Evolutionary conservation across 2,329 filamentous ascomycete genomes (phyloP).

Genomic region (Seiridium unicorne): DNA sequence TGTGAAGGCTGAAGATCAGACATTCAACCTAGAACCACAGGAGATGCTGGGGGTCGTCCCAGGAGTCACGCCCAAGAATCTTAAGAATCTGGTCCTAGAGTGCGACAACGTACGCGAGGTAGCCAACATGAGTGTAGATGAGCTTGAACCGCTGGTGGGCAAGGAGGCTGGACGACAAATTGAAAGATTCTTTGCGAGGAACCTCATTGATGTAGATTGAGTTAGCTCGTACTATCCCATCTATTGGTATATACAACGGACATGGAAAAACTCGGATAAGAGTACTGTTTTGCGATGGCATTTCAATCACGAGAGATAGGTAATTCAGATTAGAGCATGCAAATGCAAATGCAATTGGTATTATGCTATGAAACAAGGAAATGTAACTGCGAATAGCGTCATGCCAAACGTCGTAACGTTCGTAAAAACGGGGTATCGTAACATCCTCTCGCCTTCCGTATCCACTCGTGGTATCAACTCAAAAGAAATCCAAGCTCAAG

Average conservation of each 20-base stretch:
- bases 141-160: conserved; percentile 74
- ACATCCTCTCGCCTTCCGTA: conserved; percentile 12
- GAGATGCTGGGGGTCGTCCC: conserved; percentile 88
- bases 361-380: conserved; percentile 1
- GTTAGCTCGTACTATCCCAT: too few species aligned
- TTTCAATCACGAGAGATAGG: background rate
- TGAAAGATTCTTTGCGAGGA: conserved; percentile 73
- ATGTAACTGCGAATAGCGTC: conserved; percentile 8
- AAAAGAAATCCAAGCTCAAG: background rate
- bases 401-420: conserved; percentile 8
- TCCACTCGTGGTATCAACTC: background rate
- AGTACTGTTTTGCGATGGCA: background rate
- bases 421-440: conserved; percentile 26
- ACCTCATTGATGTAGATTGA: conserved; percentile 51
- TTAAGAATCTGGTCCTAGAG: conserved; percentile 69
- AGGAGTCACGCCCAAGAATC: conserved; percentile 77
- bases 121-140: conserved; percentile 77
- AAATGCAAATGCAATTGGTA: conserved; percentile 8
- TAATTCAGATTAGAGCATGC: background rate
- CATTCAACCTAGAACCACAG: conserved; percentile 81
- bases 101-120: conserved; percentile 77
- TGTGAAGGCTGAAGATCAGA: conserved; percentile 62
- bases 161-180: conserved; percentile 75
- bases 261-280: too few species aligned
- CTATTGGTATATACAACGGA: background rate